Conservation (phyloP, 1,284 basidiomycete genomes). For the Leucoagaricus sp. region DNA sequence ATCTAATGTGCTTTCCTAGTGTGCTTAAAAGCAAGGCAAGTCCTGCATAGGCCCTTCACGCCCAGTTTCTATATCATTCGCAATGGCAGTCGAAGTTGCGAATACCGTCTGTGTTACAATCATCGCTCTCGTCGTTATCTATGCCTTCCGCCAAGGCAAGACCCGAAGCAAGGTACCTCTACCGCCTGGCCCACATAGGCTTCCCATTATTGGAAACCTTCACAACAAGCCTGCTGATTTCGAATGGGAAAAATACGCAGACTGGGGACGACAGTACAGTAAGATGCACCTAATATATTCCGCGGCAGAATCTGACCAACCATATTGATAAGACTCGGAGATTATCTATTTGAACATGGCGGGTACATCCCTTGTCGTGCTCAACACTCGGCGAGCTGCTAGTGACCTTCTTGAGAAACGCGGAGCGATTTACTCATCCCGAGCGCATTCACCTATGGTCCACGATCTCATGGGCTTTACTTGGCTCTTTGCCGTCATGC, state of each 20-base stretch:
- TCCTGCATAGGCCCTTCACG: not conserved
- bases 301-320: not conserved
- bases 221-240: constrained; percentile 19
- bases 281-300: not conserved
- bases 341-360: constrained; percentile 32
- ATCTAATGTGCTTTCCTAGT: not conserved
- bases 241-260: constrained; percentile 20
- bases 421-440: constrained; percentile 33
- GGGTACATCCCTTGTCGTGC: constrained; percentile 30
- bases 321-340: constrained; percentile 24
- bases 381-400: constrained; percentile 30
- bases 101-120: constrained; percentile 1
- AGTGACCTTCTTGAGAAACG: constrained; percentile 37
- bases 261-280: constrained; percentile 29
- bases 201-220: constrained; percentile 29
- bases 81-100: not conserved
- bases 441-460: constrained; percentile 15
- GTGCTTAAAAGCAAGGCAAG: not conserved
- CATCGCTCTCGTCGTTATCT: not conserved
- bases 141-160: constrained; percentile 7
- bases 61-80: not conserved
- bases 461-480: constrained; percentile 16
- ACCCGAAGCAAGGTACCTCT: constrained; percentile 15
- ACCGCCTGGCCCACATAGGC: constrained; percentile 28
- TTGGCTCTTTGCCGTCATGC: constrained; percentile 17